Evolutionary conservation across 1,139 yeast species (phyloP).

Genomic region (Magnusiomyces ingens): DNA sequence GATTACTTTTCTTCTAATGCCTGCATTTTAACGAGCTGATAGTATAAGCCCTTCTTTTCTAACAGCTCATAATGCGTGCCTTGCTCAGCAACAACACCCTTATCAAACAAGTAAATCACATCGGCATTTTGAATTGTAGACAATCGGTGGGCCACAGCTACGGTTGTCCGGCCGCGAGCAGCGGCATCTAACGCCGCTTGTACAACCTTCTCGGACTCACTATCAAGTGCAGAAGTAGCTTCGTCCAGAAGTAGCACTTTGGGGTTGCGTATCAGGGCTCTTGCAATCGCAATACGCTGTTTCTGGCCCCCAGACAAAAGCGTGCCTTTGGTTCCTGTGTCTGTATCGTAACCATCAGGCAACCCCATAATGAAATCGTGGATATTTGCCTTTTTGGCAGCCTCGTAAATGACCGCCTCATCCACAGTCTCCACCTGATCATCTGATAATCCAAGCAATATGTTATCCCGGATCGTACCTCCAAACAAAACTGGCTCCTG

Average conservation of each 20-base stretch:
- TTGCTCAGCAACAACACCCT: constrained; percentile 69
- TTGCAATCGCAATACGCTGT: constrained; percentile 71
- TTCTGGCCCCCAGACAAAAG: constrained; percentile 82
- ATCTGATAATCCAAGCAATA: constrained; percentile 60
- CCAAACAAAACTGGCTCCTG: constrained; percentile 86
- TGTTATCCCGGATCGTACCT: constrained; percentile 78
- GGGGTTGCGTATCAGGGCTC: constrained; percentile 67
- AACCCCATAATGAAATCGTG: constrained; percentile 66
- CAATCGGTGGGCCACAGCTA: constrained; percentile 84
- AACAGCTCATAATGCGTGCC: constrained; percentile 43
- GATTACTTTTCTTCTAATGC: constrained; percentile 23
- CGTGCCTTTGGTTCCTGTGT: constrained; percentile 76
- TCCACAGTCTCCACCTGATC: constrained; percentile 40
- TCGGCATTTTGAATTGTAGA: constrained; percentile 93
- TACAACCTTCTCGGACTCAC: constrained; percentile 74
- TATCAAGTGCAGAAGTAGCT: constrained; percentile 77
- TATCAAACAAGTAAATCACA: constrained; percentile 69
- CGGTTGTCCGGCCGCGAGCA: constrained; percentile 71
- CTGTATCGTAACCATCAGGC: constrained; percentile 77
- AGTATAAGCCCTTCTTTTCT: constrained; percentile 34
- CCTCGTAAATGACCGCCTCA: constrained; percentile 57
- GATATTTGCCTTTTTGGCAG: constrained; percentile 76
- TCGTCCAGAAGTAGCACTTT: constrained; percentile 65
- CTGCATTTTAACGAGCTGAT: constrained; percentile 37
- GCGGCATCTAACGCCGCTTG: constrained; percentile 52